phyloP scores from a whole-genome alignment of 1,284 basidiomycete genomes.

The Exsudoporus floridanus region DNA sequence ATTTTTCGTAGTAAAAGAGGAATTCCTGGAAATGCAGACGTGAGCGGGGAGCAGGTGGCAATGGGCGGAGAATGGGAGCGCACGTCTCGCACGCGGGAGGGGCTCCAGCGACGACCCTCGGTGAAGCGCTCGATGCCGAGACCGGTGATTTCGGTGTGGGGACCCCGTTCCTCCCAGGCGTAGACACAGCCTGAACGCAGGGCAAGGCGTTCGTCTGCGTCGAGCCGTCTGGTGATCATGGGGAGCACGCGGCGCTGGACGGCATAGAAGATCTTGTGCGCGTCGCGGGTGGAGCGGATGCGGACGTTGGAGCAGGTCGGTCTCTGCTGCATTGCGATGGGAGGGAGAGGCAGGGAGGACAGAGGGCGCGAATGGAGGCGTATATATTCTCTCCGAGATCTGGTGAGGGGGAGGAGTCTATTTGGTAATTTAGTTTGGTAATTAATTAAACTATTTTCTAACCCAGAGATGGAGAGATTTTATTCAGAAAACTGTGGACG shows the following conservation, averaged over 20 bases:
- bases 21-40: slow-evolving; percentile 55
- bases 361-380: slow-evolving; percentile 12
- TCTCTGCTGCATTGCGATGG: slow-evolving; percentile 51
- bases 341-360: slow-evolving; percentile 2
- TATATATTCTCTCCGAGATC: slow-evolving; percentile 39
- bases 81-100: slow-evolving; percentile 75
- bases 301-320: slow-evolving; percentile 70
- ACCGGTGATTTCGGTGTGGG: slow-evolving; percentile 72
- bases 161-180: slow-evolving; percentile 81
- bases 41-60: slow-evolving; percentile 3
- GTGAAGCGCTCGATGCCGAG: slow-evolving; percentile 78
- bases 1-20: slow-evolving; percentile 78
- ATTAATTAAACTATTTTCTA: slow-evolving; percentile 43
- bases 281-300: slow-evolving; percentile 74
- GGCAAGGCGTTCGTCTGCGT: slow-evolving; percentile 68
- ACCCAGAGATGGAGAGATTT: slow-evolving; percentile 19
- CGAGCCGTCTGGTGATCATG: slow-evolving; percentile 75
- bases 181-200: slow-evolving; percentile 73
- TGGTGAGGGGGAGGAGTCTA: slow-evolving; percentile 25
- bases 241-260: slow-evolving; percentile 62
- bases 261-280: slow-evolving; percentile 77
- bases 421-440: slow-evolving; percentile 35
- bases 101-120: slow-evolving; percentile 76
- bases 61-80: slow-evolving; percentile 34
- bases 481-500: slow-evolving; percentile 26